Percentiles rank a stretch among this genome's conserved stretches.
Conservation (phyloP, 805 yeast species). For the Candida xyloterini region DNA sequence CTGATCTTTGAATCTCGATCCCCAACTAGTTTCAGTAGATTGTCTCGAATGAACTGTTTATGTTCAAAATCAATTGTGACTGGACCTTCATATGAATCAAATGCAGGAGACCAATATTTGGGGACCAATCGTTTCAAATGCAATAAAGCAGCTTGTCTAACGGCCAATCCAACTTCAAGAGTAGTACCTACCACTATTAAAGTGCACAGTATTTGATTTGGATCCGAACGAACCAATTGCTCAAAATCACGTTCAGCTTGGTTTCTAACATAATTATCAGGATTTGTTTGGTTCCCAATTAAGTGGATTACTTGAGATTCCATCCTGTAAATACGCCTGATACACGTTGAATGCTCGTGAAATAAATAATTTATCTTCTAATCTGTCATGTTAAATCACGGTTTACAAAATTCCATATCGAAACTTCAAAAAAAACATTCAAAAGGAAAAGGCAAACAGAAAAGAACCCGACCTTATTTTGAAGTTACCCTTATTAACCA, state of each 20-base stretch:
- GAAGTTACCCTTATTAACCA: not conserved
- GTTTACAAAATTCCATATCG: not conserved
- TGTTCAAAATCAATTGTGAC: constrained; percentile 43
- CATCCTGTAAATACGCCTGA: constrained; percentile 9
- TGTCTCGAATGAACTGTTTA: constrained; percentile 49
- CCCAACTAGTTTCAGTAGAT: constrained; percentile 48
- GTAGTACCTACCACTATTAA: constrained; percentile 43
- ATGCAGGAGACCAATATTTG: constrained; percentile 79
- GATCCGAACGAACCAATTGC: constrained; percentile 41
- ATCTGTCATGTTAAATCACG: constrained; percentile 1
- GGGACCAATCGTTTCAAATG: constrained; percentile 69
- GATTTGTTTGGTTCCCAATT: constrained; percentile 19
- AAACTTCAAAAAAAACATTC: constrained; percentile 1
- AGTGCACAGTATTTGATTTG: constrained; percentile 43
- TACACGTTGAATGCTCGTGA: not conserved
- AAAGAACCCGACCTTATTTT: not conserved
- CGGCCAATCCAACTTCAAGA: constrained; percentile 28
- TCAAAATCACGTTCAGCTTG: constrained; percentile 51
- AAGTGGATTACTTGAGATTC: constrained; percentile 16
- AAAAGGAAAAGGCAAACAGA: constrained; percentile 6
- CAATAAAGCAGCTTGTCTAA: constrained; percentile 62
- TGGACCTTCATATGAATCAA: constrained; percentile 68
- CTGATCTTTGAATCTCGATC: constrained; percentile 57
- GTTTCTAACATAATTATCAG: constrained; percentile 52
- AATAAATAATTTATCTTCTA: no score